phyloP scores from a whole-genome alignment of 2,329 filamentous ascomycete species.

The Aaosphaeria pasadenensis region DNA sequence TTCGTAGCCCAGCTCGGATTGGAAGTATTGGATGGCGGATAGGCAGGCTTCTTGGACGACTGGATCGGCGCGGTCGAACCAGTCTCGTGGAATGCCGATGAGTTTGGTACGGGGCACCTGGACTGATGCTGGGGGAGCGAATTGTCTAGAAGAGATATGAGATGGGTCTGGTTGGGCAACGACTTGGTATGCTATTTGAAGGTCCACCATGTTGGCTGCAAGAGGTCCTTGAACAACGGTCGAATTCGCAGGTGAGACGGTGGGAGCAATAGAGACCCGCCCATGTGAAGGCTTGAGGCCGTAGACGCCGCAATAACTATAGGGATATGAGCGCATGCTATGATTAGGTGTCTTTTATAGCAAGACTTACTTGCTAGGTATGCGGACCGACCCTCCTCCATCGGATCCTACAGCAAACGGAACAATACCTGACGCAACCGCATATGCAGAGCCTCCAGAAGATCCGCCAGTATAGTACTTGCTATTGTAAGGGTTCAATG shows the following conservation, averaged over 20 bases:
- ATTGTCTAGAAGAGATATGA: slow-evolving; percentile 59
- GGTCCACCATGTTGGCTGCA: slow-evolving; percentile 70
- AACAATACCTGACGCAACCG: slow-evolving; percentile 66
- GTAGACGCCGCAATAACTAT: slow-evolving; percentile 74
- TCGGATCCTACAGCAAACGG: slow-evolving; percentile 72
- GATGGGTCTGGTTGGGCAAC: slow-evolving; percentile 71
- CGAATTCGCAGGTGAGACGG: slow-evolving; percentile 57
- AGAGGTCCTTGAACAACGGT: slow-evolving; percentile 72
- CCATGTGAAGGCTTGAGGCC: slow-evolving; percentile 78
- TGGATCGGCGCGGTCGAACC: slow-evolving; percentile 67
- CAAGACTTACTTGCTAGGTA: slow-evolving; percentile 31
- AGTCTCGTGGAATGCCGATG: slow-evolving; percentile 68
- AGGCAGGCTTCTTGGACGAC: slow-evolving; percentile 62
- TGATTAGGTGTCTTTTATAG: background rate
- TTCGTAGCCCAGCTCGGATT: slow-evolving; percentile 50
- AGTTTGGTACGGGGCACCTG: slow-evolving; percentile 46
- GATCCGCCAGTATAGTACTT: slow-evolving; percentile 79
- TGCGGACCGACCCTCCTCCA: slow-evolving; percentile 71
- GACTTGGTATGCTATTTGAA: slow-evolving; percentile 77
- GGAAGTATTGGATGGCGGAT: slow-evolving; percentile 58
- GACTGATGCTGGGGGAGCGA: slow-evolving; percentile 49
- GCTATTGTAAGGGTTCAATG: slow-evolving; percentile 73
- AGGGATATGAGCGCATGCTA: slow-evolving; percentile 41
- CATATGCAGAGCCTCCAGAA: slow-evolving; percentile 72
- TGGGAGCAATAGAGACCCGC: slow-evolving; percentile 61